phyloP scores from a whole-genome alignment of 2,329 filamentous ascomycete genomes.

The Proliferodiscus dingleyae region DNA sequence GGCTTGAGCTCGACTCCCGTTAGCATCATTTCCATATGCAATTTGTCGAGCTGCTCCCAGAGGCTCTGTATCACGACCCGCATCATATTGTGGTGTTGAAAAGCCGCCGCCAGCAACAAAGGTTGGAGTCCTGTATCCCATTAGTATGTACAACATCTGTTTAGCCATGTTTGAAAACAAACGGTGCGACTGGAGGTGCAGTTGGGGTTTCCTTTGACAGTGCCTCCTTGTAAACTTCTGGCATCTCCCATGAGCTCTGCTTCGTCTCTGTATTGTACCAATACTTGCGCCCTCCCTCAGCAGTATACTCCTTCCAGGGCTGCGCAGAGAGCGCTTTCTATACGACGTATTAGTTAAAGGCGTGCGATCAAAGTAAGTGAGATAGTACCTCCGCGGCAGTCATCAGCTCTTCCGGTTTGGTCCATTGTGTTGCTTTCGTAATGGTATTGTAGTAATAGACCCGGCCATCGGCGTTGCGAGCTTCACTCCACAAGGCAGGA shows the following conservation, averaged over 20 bases:
- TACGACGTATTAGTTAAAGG: constrained; percentile 10
- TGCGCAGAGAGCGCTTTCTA: constrained; percentile 76
- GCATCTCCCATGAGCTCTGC: constrained; percentile 92
- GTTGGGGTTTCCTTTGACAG: constrained; percentile 53
- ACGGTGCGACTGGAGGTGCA: constrained; percentile 39
- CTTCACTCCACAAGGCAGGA: constrained; percentile 69
- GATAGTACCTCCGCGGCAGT: constrained; percentile 65
- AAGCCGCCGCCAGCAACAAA: constrained; percentile 41
- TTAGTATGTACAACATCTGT: constrained; percentile 7
- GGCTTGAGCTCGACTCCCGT: constrained; percentile 44
- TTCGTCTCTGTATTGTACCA: constrained; percentile 93
- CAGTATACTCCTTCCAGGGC: constrained; percentile 89
- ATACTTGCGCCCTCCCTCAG: constrained; percentile 83
- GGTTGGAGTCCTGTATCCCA: constrained; percentile 29
- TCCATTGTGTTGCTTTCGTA: constrained; percentile 90
- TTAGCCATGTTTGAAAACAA: constrained; percentile 27
- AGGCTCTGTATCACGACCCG: constrained; percentile 34
- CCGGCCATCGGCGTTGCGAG: constrained; percentile 74
- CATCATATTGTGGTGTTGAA: constrained; percentile 28
- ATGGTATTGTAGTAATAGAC: constrained; percentile 86
- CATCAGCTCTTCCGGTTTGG: constrained; percentile 88
- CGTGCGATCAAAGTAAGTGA: constrained; percentile 18
- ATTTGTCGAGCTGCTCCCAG: constrained; percentile 54
- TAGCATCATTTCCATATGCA: constrained; percentile 50
- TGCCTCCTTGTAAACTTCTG: constrained; percentile 72